Base-by-base conservation (phyloP, 768 basidiomycete species). In the Russula dissimulans region DNA sequence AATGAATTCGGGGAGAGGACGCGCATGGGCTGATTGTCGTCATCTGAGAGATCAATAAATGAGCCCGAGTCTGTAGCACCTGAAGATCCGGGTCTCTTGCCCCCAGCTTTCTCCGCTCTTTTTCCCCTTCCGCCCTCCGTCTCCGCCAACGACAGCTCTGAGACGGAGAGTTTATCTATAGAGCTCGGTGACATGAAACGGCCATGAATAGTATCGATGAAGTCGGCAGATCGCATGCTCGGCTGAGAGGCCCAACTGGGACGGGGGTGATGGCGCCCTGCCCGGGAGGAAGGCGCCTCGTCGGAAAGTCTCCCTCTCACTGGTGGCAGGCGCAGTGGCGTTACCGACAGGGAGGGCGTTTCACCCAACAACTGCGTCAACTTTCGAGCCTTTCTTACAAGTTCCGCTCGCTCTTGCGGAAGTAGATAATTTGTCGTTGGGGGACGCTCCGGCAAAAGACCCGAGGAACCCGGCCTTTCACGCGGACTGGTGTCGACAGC, bases 301-400 rank as follows among this genome's bases (percentile, higher is more conserved):
- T 32, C 17, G 39, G 17, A 29, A n/a, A 22, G 29, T 31, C 39
- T 58, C 43, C 9, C 59, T 26, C 22, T 26, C 22, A 26, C 22
- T 26, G 22, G 22, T 12, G 58, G 55, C 48, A n/a, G 42, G 41
- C 51, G 60, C 59, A 45, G 59, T 10, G 53, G 49, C 61, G 9
- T 43, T 1, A 59, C 61, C 3, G 61, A 54, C 18, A 50, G 22
- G 18, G 55, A 65, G 31, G 86, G 87, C 3, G 78, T 81, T 70
- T 82, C 78, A 44, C 90, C 90, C 56, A 92, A 85, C n/a, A 92
- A 74, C 63, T 85, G 84, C n/a, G 86, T 78, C 50, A 92, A 79
- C 71, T 93, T 93, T 67, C 86, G 83, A 53, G 84, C 81, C 66
- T 85, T 86, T 56, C 82, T 77, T 36, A 92, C 75, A 58, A 86